Conservation (phyloP, 2,329 filamentous ascomycete species). For the Elsinoe batatas region DNA sequence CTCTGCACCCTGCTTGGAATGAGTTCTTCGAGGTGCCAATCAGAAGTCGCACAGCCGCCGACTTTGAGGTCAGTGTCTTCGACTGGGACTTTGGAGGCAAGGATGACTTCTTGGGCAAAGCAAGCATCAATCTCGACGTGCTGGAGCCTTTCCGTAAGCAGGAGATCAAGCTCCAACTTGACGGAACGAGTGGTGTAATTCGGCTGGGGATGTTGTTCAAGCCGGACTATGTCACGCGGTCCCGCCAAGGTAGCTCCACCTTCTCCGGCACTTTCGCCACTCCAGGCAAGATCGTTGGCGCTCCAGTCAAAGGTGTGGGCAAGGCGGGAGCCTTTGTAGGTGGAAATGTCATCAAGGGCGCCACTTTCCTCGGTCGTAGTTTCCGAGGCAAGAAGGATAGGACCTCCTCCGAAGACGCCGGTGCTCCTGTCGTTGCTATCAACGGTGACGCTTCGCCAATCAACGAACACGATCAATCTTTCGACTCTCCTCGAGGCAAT, state of each 20-base stretch:
- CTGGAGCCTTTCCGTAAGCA: slow-evolving; percentile 78
- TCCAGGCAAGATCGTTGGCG: slow-evolving; percentile 84
- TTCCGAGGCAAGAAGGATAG: slow-evolving; percentile 63
- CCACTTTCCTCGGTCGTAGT: slow-evolving; percentile 79
- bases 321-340: slow-evolving; percentile 62
- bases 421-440: slow-evolving; percentile 26
- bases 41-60: slow-evolving; percentile 71
- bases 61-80: slow-evolving; percentile 74
- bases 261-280: slow-evolving; percentile 83
- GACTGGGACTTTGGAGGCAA: slow-evolving; percentile 97
- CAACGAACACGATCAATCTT: slow-evolving; percentile 22
- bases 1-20: slow-evolving; percentile 87
- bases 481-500: slow-evolving; percentile 19
- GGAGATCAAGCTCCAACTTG: slow-evolving; percentile 64
- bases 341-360: slow-evolving; percentile 77
- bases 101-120: slow-evolving; percentile 76
- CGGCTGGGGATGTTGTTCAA: slow-evolving; percentile 83
- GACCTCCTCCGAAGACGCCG: slow-evolving; percentile 29
- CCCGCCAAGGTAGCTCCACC: slow-evolving; percentile 81
- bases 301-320: slow-evolving; percentile 85
- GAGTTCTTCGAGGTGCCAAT: slow-evolving; percentile 83
- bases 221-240: slow-evolving; percentile 78
- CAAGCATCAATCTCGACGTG: slow-evolving; percentile 63
- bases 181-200: slow-evolving; percentile 81
- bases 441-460: slow-evolving; percentile 17